Evolutionary conservation across 1,139 yeast species (phyloP), one percentile per base, ranked within the genome.

Genomic region (Neolecta irregularis): DNA sequence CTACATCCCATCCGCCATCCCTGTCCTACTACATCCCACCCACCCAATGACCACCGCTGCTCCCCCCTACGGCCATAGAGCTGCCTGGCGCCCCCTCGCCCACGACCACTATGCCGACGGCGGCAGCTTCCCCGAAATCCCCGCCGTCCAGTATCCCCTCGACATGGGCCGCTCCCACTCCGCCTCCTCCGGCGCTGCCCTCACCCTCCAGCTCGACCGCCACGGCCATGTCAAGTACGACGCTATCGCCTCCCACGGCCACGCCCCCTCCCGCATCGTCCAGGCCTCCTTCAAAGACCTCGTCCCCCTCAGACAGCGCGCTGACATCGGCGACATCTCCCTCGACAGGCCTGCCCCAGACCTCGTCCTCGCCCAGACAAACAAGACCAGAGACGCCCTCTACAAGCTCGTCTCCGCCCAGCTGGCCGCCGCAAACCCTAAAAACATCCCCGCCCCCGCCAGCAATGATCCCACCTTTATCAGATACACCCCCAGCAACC

Each of bases 381-480:
- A 54, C n/a, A 52, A 58, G 36, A 73, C 79, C 0, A 61, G 59
- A 41, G 54, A 52, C 2, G 70, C 72, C 0, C 52, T 73, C 9
- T 65, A 67, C 29, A 54, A 54, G 32, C 56, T 71, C 1, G 45
- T 72, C 3, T 53, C 57, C 2, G 54, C 58, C 3, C 63, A 64
- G 32, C 34, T 54, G 1, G 49, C 51, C 12, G 46, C 50, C 2
- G 45, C 47, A 42, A 37, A 55, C 51, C 44, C 61, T 44, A 41
- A 50, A 49, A 21, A 56, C 37, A 39, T 50, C 42, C 21, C 31
- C 35, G 48, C 42, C 32, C 51, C 38, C 34, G 46, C 48, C 22
- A 44, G 44, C 5, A 46, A 45, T 6, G 60, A 61, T 20, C 52
- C 67, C 1, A 58, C 62, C 2, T 67, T 59, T 44, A 58, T 67